These are phyloP conservation scores for Erythrobasidium yunnanense DNA, from an alignment of 768 basidiomycete genomes.

Conservation along the genomic window DNA sequence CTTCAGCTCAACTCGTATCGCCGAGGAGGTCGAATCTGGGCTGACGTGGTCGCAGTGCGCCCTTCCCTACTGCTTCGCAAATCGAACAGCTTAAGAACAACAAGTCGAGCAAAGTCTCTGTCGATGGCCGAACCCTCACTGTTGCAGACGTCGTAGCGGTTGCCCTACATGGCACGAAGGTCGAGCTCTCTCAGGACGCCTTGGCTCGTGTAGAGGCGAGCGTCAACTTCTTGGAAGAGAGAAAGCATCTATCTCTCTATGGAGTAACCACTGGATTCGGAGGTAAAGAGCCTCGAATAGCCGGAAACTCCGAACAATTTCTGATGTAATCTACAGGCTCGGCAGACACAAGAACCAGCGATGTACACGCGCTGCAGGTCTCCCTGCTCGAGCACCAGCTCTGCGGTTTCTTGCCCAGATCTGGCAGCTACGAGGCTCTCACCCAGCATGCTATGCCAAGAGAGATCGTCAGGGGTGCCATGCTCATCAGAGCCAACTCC, in stretches of 20 bases:
- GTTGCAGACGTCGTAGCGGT: conserved; percentile 17
- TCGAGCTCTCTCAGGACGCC: neutral
- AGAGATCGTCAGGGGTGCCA: conserved; percentile 74
- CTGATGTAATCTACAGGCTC: neutral
- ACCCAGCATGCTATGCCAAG: conserved; percentile 21
- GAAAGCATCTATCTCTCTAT: conserved; percentile 22
- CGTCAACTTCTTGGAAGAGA: conserved; percentile 12
- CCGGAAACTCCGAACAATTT: neutral
- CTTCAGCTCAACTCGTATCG: no score
- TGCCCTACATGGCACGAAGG: neutral
- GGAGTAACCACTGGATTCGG: conserved; percentile 21
- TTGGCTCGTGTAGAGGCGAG: neutral
- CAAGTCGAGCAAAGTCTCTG: neutral
- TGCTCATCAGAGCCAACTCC: conserved; percentile 77
- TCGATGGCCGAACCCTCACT: conserved; percentile 15
- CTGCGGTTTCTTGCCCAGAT: conserved; percentile 18
- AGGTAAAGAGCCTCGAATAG: conserved; percentile 1
- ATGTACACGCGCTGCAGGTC: conserved; percentile 13
- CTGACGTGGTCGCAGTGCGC: no score
- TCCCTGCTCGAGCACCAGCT: conserved; percentile 25
- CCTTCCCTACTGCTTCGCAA: neutral
- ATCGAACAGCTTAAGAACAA: neutral
- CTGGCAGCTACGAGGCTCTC: conserved; percentile 3
- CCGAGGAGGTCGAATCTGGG: no score
- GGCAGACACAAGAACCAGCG: conserved; percentile 16